phyloP scores from a whole-genome alignment of 306 rosid genomes.

The Trichosanthes cucumerina region DNA sequence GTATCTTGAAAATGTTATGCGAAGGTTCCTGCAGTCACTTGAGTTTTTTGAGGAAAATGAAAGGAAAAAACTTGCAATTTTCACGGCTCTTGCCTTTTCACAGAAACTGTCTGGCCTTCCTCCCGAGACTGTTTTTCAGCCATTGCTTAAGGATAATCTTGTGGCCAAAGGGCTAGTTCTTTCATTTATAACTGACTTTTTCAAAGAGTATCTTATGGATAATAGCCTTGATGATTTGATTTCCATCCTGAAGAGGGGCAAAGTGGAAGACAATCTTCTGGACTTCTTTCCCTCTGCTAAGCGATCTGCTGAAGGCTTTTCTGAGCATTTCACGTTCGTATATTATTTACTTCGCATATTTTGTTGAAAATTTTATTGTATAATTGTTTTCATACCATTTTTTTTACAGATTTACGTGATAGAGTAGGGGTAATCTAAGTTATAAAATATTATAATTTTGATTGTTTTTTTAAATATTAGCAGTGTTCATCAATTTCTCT shows the following conservation, averaged over 20 bases:
- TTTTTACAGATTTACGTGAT: not conserved
- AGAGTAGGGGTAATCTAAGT: not conserved
- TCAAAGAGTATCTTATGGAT: conserved; percentile 88
- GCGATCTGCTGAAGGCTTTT: conserved; percentile 70
- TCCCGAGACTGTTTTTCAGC: conserved; percentile 96
- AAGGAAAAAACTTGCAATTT: conserved; percentile 95
- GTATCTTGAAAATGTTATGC: conserved; percentile 99
- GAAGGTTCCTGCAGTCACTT: conserved; percentile 85
- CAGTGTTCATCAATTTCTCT: not conserved
- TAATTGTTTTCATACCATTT: not conserved
- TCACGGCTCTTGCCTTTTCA: conserved; percentile 98
- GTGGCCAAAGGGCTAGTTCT: conserved; percentile 98
- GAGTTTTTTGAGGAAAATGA: conserved; percentile 99
- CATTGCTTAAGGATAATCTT: conserved; percentile 95
- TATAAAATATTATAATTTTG: not conserved
- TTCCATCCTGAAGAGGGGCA: conserved; percentile 87
- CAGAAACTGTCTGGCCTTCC: conserved; percentile 99
- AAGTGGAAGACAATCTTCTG: conserved; percentile 90
- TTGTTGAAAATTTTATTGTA: not conserved
- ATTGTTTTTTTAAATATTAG: not conserved
- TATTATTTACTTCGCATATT: not conserved
- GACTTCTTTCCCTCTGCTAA: conserved; percentile 79
- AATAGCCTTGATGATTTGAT: conserved; percentile 98
- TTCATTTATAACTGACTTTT: conserved; percentile 86
- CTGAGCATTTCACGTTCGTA: conserved; percentile 93